These are phyloP conservation scores for Atalantia buxifolia DNA, from an alignment of 345 rosid species.

Conservation along the genomic window DNA sequence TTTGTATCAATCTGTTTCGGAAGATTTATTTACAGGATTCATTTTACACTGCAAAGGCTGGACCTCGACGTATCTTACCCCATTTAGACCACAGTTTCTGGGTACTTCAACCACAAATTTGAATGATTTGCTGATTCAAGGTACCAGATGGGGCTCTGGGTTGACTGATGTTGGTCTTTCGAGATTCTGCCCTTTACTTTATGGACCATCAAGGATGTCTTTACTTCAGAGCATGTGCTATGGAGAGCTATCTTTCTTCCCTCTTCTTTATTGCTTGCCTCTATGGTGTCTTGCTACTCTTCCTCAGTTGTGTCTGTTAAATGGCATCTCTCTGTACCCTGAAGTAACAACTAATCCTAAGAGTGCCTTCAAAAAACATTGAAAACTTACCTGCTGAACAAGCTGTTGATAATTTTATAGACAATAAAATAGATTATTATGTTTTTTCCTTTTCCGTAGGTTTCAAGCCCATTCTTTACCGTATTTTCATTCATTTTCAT, in stretches of 20 bases:
- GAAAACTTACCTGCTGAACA: background rate
- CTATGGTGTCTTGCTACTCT: conserved; percentile 17
- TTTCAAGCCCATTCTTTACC: background rate
- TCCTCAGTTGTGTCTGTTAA: conserved; percentile 25
- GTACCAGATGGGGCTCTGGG: conserved; percentile 20
- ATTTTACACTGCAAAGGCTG: conserved; percentile 26
- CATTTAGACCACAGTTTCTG: conserved; percentile 23
- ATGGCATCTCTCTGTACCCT: conserved; percentile 21
- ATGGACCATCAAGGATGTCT: conserved; percentile 21
- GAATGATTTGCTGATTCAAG: conserved; percentile 23
- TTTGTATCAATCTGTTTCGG: conserved; percentile 13
- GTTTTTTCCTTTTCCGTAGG: background rate
- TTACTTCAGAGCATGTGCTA: conserved; percentile 28
- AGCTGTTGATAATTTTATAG: too few species aligned
- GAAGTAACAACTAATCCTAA: conserved; percentile 5
- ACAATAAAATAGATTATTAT: too few species aligned
- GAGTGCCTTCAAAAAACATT: background rate
- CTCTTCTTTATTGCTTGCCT: conserved; percentile 19
- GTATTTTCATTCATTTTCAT: background rate
- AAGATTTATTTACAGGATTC: conserved; percentile 29
- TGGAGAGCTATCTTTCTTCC: conserved; percentile 11
- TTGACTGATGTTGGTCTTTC: conserved; percentile 18
- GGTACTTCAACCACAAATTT: conserved; percentile 22
- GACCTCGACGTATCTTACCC: conserved; percentile 24
- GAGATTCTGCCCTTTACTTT: conserved; percentile 23